Conservation (phyloP, 768 basidiomycete genomes). For the Crassisporium funariophilum region DNA sequence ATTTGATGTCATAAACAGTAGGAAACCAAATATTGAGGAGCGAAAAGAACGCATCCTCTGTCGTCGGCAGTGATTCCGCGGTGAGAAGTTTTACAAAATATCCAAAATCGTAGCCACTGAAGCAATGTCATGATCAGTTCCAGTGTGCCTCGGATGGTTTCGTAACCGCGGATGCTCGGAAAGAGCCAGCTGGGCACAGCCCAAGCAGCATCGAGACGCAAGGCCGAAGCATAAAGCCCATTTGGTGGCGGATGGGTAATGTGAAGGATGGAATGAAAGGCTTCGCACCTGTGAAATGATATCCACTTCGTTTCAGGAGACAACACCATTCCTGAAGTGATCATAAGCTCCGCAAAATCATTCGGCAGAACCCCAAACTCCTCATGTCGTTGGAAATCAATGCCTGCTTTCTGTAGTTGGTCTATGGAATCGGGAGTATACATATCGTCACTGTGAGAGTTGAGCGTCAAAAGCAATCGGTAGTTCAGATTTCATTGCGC, state of each 20-base stretch:
- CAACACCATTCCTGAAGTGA: slow-evolving; percentile 93
- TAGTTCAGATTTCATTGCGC: slow-evolving; percentile 15
- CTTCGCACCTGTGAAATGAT: slow-evolving; percentile 93
- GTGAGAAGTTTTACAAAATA: slow-evolving; percentile 96
- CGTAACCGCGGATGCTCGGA: neutral
- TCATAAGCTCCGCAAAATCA: slow-evolving; percentile 95
- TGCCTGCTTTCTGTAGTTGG: slow-evolving; percentile 89
- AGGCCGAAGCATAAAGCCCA: too few species aligned
- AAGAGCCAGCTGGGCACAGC: neutral
- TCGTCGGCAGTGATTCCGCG: slow-evolving; percentile 80
- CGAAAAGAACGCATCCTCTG: slow-evolving; percentile 90
- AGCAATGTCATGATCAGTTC: slow-evolving; percentile 1
- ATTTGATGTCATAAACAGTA: slow-evolving; percentile 96
- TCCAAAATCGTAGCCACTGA: slow-evolving; percentile 97
- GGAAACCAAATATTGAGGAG: slow-evolving; percentile 92
- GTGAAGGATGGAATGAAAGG: neutral
- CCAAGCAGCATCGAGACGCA: too few species aligned
- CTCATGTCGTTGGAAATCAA: slow-evolving; percentile 93
- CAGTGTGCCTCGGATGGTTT: neutral
- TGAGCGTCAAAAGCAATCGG: neutral
- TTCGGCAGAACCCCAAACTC: slow-evolving; percentile 91
- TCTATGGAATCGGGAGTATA: slow-evolving; percentile 98
- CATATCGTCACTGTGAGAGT: slow-evolving; percentile 97
- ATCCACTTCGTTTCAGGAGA: slow-evolving; percentile 92
- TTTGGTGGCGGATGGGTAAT: too few species aligned